Base-by-base conservation (phyloP, 2,329 filamentous ascomycete genomes). In the Fusarium sp. region DNA sequence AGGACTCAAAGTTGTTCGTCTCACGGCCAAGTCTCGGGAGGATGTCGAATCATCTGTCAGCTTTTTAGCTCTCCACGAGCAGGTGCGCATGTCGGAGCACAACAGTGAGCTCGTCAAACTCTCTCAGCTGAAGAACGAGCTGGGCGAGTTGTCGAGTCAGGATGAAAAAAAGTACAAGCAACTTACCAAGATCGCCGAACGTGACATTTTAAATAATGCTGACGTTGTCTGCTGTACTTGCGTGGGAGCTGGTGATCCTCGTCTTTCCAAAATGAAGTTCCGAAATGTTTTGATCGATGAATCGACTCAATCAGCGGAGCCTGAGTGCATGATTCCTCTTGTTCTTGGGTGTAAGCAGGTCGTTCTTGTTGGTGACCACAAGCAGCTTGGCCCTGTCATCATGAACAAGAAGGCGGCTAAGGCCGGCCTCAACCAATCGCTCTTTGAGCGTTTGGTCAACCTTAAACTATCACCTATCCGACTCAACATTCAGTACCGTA, bases 371-470 rank as follows among this genome's bases (percentile, higher is more conserved):
- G 96, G 96, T 77, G 96, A 99, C 77, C 96, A 99, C 81, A 97
- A 98, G 80, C 96, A 99, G 79, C 89, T 99, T 70, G 96, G 96
- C 1, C 96, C 96, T 3, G 96, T 99, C 75, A 98, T 99, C 78
- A 99, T 99, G 95, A 99, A 99, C 86, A 99, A 99, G 87, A 98
- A 98, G 82, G 96, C 96, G 16, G 96, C 96, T 66, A 98, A 98
- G 82, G 96, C 96, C 57, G 96, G 96, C 65, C 86, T 99, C 18
- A 98, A 98, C 81, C 96, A 98, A 80, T 98, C 95, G n/a, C 86
- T 99, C 12, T 99, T 99, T 76, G 96, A 99, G 83, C 93, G 96
- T 75, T 86, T 99, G 50, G 94, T 98, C 74, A 93, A 95, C 75
- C 87, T 98, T n/a, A 92, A 92, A 43, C 92, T 94, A 74, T 90